Percentiles rank a stretch among this genome's conserved stretches.
Conservation (phyloP, 2,329 filamentous ascomycete species). For the Apiospora saccharicola region DNA sequence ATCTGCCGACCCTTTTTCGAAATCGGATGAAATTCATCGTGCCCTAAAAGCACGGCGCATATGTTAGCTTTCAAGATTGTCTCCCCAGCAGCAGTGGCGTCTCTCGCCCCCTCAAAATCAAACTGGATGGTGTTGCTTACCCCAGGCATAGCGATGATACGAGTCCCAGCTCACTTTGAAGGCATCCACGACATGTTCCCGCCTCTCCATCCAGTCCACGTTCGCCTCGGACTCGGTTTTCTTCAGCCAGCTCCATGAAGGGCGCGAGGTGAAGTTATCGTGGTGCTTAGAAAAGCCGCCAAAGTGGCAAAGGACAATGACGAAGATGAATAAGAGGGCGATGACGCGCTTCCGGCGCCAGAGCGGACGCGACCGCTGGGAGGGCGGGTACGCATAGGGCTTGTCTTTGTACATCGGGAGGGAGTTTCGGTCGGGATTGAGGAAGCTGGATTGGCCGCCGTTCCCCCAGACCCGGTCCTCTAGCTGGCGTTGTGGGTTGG, state of each 20-base stretch:
- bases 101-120: not conserved
- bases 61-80: not conserved
- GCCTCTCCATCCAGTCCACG: constrained; percentile 78
- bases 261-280: constrained; percentile 45
- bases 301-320: constrained; percentile 73
- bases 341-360: constrained; percentile 70
- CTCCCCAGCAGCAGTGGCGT: not conserved
- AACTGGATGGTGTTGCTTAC: constrained; percentile 57
- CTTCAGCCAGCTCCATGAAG: constrained; percentile 64
- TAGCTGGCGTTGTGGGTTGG: constrained; percentile 67
- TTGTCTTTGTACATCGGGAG: constrained; percentile 99
- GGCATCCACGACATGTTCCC: constrained; percentile 84
- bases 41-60: constrained; percentile 55
- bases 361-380: constrained; percentile 64
- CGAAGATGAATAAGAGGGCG: constrained; percentile 60
- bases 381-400: constrained; percentile 76
- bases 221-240: constrained; percentile 51
- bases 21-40: constrained; percentile 87
- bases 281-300: constrained; percentile 61
- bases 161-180: constrained; percentile 93
- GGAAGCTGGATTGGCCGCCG: constrained; percentile 44
- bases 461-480: constrained; percentile 73
- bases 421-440: constrained; percentile 46
- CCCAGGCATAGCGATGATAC: constrained; percentile 94
- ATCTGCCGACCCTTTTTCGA: constrained; percentile 83